Conservation (phyloP, 2,329 filamentous ascomycete species). For the Endocalyx cinctus region DNA sequence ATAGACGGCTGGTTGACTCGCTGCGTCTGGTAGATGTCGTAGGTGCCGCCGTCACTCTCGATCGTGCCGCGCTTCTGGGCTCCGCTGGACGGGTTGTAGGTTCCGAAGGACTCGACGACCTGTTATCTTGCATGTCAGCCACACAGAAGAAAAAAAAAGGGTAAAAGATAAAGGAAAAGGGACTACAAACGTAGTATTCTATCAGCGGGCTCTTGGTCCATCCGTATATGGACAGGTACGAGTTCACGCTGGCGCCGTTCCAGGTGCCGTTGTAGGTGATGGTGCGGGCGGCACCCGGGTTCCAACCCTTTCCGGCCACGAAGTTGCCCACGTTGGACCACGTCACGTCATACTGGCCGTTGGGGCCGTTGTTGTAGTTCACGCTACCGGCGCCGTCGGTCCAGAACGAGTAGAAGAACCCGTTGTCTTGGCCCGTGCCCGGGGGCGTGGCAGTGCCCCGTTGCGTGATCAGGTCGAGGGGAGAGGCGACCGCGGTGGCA, state of each 20-base stretch:
- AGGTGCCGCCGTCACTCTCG: slow-evolving; percentile 27
- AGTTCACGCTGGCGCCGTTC: slow-evolving; percentile 31
- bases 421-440: slow-evolving; percentile 38
- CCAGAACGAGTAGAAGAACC: slow-evolving; percentile 61
- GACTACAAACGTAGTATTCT: slow-evolving; percentile 37
- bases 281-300: slow-evolving; percentile 25
- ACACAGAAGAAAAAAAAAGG: no score
- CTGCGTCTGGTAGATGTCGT: slow-evolving; percentile 31
- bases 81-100: slow-evolving; percentile 28
- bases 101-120: slow-evolving; percentile 32
- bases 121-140: no score
- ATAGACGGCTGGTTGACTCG: slow-evolving; percentile 39
- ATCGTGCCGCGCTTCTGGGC: slow-evolving; percentile 24
- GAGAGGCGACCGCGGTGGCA: slow-evolving; percentile 21
- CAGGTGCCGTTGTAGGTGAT: slow-evolving; percentile 28
- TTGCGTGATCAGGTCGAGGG: slow-evolving; percentile 23
- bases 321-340: slow-evolving; percentile 48
- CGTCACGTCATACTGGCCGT: slow-evolving; percentile 44
- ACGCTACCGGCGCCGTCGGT: slow-evolving; percentile 49
- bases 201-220: slow-evolving; percentile 33
- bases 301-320: slow-evolving; percentile 50
- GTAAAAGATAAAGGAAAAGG: no score
- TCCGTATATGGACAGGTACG: slow-evolving; percentile 40
- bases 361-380: slow-evolving; percentile 51
- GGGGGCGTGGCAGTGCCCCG: slow-evolving; percentile 3